A percentile compares a stretch with the other conserved stretches of the same genome.
Evolutionary conservation across 1,284 basidiomycete genomes (phyloP).

Genomic region (Marasmius fiardii): DNA sequence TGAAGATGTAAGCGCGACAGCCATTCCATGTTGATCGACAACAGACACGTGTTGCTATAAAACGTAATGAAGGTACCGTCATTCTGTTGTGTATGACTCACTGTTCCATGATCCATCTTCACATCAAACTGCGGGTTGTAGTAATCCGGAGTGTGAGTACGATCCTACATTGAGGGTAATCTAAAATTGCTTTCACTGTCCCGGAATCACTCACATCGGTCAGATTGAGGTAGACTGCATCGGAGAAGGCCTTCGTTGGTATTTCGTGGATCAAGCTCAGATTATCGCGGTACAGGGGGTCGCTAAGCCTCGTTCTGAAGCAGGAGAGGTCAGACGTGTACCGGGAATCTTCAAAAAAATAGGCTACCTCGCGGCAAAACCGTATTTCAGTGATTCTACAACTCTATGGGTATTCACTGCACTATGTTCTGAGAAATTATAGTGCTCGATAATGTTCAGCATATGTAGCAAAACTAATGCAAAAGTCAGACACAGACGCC

Average conservation of each 20-base stretch:
- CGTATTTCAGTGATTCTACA: constrained; percentile 79
- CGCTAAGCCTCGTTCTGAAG: constrained; percentile 67
- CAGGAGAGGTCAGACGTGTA: constrained; percentile 1
- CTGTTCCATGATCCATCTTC: constrained; percentile 82
- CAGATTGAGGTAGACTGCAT: constrained; percentile 59
- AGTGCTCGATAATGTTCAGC: constrained; percentile 76
- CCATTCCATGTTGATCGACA: constrained; percentile 83
- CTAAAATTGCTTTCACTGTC: constrained; percentile 1
- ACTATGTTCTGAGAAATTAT: constrained; percentile 48
- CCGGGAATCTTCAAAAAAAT: background rate
- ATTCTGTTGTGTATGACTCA: constrained; percentile 29
- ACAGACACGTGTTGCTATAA: constrained; percentile 77
- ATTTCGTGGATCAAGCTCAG: constrained; percentile 61
- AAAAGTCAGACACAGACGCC: background rate
- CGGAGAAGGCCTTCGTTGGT: constrained; percentile 68
- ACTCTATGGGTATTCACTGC: constrained; percentile 66
- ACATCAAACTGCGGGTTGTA: constrained; percentile 84
- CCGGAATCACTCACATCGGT: constrained; percentile 64
- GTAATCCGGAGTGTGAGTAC: constrained; percentile 77
- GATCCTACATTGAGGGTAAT: constrained; percentile 46
- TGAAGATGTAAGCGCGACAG: constrained; percentile 82
- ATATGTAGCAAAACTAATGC: constrained; percentile 67
- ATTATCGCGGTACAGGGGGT: constrained; percentile 65
- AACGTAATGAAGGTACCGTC: constrained; percentile 3
- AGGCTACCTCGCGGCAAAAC: constrained; percentile 71